Evolutionary conservation across 306 rosid genomes (phyloP), one percentile per base, ranked within the genome.

Genomic region (Corylus avellana): DNA sequence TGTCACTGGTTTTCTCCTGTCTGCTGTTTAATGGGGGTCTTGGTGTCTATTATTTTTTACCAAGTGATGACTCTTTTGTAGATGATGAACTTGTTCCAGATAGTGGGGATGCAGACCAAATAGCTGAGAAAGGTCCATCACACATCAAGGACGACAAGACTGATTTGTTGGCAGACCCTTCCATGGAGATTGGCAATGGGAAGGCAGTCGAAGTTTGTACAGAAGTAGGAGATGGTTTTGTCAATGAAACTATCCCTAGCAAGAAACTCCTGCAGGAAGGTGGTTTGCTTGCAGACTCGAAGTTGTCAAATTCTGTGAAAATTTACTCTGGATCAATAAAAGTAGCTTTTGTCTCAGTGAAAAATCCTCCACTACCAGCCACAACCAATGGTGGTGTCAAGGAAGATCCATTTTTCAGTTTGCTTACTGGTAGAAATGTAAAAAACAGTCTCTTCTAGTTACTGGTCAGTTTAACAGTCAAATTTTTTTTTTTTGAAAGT

Each of bases 261-360:
- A 63, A 50, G n/a, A 83, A 83, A 27, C 66, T 81, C 54, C 75
- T 81, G 4, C 72, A 53, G 66, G 78, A 78, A 47, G 75, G 44
- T 50, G 71, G 78, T 72, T 81, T 82, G 76, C 77, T 56, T 79
- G 68, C 79, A 63, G 67, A 72, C 58, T 70, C 88, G 37, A 51
- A 17, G 51, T 68, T 85, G 51, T 78, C 84, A 53, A 71, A 70
- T 63, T 2, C 81, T 75, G 63, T 64, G 12, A 81, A 79, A 64
- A 80, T 22, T 48, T 51, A 74, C 73, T 79, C 88, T 22, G 50
- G 78, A 67, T 75, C 85, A 0, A 84, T 78, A 77, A 89, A 87
- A 81, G 91, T 89, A 25, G 97, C 97, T 14, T 94, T 91, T 83
- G 62, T 94, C 71, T 88, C 94, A 0, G 75, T 92, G 53, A 87